These are phyloP conservation scores for Chaetomiaceae sp. DNA, from an alignment of 2,329 filamentous ascomycete species.

Conservation along the genomic window DNA sequence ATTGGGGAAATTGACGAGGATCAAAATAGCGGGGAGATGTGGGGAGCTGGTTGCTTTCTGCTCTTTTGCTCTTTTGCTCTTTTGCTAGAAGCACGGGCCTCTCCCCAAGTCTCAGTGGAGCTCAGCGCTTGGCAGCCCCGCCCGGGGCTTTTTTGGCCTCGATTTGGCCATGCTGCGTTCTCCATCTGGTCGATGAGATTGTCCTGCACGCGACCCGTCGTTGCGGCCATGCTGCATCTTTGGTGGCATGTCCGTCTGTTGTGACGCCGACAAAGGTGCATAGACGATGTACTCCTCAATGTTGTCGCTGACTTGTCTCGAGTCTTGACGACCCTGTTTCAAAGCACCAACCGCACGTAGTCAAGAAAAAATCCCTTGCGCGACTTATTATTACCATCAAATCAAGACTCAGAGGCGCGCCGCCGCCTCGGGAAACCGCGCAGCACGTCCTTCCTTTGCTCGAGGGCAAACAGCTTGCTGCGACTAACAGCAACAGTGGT, in stretches of 20 bases:
- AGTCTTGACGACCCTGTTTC: too few species aligned
- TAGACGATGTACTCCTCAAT: too few species aligned
- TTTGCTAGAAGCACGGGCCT: neutral
- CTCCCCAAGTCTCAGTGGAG: neutral
- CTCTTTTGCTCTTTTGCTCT: neutral
- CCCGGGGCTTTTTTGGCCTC: neutral
- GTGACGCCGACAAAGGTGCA: too few species aligned
- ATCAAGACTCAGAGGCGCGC: too few species aligned
- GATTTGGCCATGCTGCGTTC: neutral
- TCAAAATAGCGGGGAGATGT: neutral
- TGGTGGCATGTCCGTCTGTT: neutral
- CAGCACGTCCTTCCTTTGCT: neutral
- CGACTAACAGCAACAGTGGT: neutral
- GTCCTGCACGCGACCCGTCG: neutral
- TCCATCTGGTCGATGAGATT: neutral
- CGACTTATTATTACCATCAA: too few species aligned
- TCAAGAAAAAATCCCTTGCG: too few species aligned
- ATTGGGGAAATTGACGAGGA: constrained; percentile 6
- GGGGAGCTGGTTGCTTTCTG: neutral
- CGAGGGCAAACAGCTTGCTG: constrained; percentile 18
- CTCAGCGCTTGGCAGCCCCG: neutral
- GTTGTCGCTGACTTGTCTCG: too few species aligned
- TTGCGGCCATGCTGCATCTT: neutral
- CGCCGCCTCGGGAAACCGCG: neutral
- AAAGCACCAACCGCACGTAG: too few species aligned